phyloP scores from a whole-genome alignment of 345 rosid genomes.

The Arabidopsis arenosa region DNA sequence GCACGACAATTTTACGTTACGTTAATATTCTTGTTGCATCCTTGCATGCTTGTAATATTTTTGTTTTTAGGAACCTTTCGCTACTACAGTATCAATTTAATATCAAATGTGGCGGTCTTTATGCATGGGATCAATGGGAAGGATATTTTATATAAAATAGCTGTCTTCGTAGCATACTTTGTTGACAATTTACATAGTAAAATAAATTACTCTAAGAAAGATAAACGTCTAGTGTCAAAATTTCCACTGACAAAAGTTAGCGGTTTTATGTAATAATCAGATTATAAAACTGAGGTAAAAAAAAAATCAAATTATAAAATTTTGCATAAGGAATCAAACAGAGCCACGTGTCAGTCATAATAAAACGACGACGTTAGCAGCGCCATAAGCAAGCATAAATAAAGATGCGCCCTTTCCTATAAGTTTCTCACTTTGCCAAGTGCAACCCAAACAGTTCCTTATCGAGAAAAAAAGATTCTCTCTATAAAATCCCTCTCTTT shows the following conservation, averaged over 20 bases:
- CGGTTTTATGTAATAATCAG: background rate
- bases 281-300: background rate
- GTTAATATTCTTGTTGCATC: background rate
- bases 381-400: slow-evolving; percentile 36
- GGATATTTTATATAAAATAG: background rate
- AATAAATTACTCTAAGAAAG: background rate
- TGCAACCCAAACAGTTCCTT: slow-evolving; percentile 1
- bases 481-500: slow-evolving; percentile 8
- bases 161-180: background rate
- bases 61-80: background rate
- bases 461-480: background rate
- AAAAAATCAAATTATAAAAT: too few species aligned
- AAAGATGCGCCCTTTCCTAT: slow-evolving; percentile 32
- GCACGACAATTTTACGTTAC: background rate
- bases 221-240: slow-evolving; percentile 25
- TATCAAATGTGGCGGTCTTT: background rate
- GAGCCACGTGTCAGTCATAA: slow-evolving; percentile 15
- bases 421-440: slow-evolving; percentile 37
- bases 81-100: background rate
- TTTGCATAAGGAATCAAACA: background rate
- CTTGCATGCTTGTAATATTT: background rate
- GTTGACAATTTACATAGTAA: background rate
- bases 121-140: background rate
- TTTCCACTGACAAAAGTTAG: slow-evolving; percentile 27
- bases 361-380: slow-evolving; percentile 1